A percentile compares a stretch with the other conserved stretches of the same genome.
These are phyloP conservation scores for Fagopyrum esculentum DNA, from an alignment of 148 eudicot genomes.

Conservation along the genomic window DNA sequence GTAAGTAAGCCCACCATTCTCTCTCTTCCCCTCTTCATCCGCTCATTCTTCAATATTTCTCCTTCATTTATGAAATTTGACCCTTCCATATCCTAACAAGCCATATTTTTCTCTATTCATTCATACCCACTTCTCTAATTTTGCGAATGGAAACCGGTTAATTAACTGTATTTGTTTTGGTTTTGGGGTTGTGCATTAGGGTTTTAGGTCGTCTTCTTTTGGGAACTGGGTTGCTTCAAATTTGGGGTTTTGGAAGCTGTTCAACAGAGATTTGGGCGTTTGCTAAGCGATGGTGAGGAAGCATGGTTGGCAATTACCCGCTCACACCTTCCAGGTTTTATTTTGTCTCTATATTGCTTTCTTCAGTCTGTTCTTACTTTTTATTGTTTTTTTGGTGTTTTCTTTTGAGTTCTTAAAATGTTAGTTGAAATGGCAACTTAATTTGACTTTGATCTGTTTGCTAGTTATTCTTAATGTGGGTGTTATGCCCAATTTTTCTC, in stretches of 20 bases:
- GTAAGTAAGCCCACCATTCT: background rate
- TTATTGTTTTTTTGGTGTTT: background rate
- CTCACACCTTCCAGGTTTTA: conserved; percentile 90
- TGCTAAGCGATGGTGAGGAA: conserved; percentile 64
- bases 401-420: background rate
- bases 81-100: background rate
- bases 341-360: background rate
- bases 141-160: conserved; percentile 2
- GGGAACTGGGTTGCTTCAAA: conserved; percentile 2
- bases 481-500: background rate
- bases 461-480: background rate
- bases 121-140: conserved; percentile 1
- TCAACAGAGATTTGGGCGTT: background rate
- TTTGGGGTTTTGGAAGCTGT: background rate
- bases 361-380: background rate
- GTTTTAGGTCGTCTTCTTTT: background rate
- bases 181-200: background rate
- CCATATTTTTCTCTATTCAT: background rate
- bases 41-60: background rate
- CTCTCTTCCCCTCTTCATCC: conserved; percentile 11
- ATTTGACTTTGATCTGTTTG: conserved; percentile 2
- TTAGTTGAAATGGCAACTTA: conserved; percentile 3
- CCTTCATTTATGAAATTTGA: conserved; percentile 1
- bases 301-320: conserved; percentile 97
- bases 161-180: background rate